These are phyloP conservation scores for Marasmius oreades DNA, from an alignment of 1,284 basidiomycete species.

Conservation along the genomic window DNA sequence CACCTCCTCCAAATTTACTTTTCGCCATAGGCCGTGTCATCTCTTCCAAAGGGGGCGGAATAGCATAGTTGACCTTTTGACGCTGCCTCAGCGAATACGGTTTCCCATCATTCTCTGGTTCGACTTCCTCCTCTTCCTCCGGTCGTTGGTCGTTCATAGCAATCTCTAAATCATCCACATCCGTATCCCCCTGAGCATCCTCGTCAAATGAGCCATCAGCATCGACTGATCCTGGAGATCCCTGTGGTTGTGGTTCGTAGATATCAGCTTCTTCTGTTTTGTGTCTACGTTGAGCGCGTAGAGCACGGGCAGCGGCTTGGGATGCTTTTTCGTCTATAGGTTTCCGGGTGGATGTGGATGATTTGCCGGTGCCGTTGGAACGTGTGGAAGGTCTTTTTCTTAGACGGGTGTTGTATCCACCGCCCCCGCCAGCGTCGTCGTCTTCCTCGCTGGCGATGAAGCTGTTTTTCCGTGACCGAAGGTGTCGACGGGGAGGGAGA, in stretches of 20 bases:
- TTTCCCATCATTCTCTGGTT: constrained; percentile 43
- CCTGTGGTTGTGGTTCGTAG: constrained; percentile 40
- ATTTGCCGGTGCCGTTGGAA: constrained; percentile 1
- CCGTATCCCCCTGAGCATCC: constrained; percentile 28
- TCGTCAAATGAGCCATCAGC: constrained; percentile 59
- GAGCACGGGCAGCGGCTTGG: constrained; percentile 19
- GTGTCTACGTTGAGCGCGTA: constrained; percentile 27
- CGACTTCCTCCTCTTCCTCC: constrained; percentile 44
- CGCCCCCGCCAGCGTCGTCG: background rate
- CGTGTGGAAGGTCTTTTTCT: background rate
- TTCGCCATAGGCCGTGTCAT: constrained; percentile 40
- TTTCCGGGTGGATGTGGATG: background rate
- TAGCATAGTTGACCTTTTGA: constrained; percentile 69
- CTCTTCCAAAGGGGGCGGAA: constrained; percentile 73
- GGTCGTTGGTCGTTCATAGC: constrained; percentile 32
- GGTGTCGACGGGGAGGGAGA: constrained; percentile 19
- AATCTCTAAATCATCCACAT: constrained; percentile 42
- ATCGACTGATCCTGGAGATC: constrained; percentile 47
- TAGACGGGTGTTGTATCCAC: background rate
- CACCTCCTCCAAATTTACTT: constrained; percentile 20
- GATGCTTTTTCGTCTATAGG: background rate
- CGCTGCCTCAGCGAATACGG: constrained; percentile 65
- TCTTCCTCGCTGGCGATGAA: constrained; percentile 12
- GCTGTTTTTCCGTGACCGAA: constrained; percentile 16
- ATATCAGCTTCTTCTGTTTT: constrained; percentile 46